Percentiles rank a stretch among this genome's conserved stretches.
Evolutionary conservation across 441 rosid genomes (phyloP).

Genomic region (Macaranga tanarius): DNA sequence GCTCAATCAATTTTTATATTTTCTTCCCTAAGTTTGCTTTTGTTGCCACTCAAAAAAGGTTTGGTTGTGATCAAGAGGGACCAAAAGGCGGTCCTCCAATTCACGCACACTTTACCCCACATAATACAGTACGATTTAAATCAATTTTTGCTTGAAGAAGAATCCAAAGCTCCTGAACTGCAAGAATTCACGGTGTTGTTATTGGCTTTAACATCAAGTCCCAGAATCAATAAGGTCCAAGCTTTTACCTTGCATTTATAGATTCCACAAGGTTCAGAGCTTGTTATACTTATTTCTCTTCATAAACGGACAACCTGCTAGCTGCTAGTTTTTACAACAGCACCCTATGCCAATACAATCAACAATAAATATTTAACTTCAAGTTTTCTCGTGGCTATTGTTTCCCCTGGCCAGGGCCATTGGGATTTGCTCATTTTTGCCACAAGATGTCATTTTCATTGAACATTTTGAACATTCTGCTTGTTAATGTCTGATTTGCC

Average conservation of each 20-base stretch:
- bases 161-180: slow-evolving; percentile 39
- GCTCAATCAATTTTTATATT: slow-evolving; percentile 12
- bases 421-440: neutral
- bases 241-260: neutral
- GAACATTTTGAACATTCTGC: slow-evolving; percentile 12
- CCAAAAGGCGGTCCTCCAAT: slow-evolving; percentile 17
- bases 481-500: slow-evolving; percentile 8
- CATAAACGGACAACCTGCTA: neutral
- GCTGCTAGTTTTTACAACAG: too few relatives aligned
- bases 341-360: too few relatives aligned
- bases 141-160: slow-evolving; percentile 24
- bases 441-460: neutral
- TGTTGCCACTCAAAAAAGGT: slow-evolving; percentile 24
- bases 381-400: neutral
- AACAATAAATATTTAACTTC: too few relatives aligned
- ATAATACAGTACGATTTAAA: neutral
- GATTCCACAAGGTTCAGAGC: neutral
- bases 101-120: slow-evolving; percentile 15
- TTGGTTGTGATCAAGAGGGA: slow-evolving; percentile 24
- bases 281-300: too few relatives aligned
- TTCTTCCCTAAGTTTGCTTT: slow-evolving; percentile 24
- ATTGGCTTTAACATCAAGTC: neutral
- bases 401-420: neutral
- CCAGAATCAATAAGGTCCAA: neutral
- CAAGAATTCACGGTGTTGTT: neutral